These are phyloP conservation scores for Sindora glabra DNA, from an alignment of 306 rosid genomes.

Conservation along the genomic window DNA sequence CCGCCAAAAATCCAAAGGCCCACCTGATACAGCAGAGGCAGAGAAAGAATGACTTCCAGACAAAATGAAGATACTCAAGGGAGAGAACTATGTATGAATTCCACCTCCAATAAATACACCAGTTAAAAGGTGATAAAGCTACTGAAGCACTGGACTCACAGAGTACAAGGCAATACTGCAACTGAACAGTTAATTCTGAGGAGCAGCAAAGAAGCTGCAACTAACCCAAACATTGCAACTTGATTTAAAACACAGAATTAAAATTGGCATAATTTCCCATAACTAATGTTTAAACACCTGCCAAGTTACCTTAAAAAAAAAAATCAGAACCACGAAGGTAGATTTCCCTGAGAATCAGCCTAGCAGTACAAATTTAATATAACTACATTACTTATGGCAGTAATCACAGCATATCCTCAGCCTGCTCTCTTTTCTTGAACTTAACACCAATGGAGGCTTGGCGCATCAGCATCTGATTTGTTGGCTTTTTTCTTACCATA, in stretches of 20 bases:
- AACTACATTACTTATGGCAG: neutral
- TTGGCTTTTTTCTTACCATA: neutral
- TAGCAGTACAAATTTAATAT: neutral
- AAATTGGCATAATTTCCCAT: neutral
- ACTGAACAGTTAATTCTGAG: neutral
- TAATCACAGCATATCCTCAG: neutral
- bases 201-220: neutral
- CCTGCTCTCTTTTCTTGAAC: too few species aligned
- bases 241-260: neutral
- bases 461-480: neutral
- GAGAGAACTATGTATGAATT: neutral
- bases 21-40: slow-evolving; percentile 40
- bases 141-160: too few species aligned
- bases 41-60: neutral
- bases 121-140: neutral
- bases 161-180: neutral
- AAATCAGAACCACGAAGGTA: neutral
- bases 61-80: neutral
- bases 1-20: slow-evolving; percentile 98
- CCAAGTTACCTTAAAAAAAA: neutral
- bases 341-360: neutral
- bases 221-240: neutral
- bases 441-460: neutral
- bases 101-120: neutral
- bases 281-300: neutral